Evolutionary conservation across 192 early-diverging fungal genomes (phyloP).

Genomic region (Backusella morwellensis): DNA sequence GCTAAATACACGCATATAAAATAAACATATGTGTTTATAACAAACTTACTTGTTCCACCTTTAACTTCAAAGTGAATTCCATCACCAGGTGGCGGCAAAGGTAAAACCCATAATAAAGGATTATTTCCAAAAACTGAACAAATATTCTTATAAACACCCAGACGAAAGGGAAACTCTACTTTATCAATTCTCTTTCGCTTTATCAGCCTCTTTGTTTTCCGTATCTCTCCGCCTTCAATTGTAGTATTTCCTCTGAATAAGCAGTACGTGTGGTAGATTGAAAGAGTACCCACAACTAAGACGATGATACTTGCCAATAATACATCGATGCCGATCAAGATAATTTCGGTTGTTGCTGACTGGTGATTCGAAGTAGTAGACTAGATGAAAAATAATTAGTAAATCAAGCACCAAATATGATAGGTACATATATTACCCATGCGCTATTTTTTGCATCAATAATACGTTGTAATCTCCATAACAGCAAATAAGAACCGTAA

Average conservation of each 20-base stretch:
- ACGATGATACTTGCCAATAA: conserved; percentile 67
- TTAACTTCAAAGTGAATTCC: conserved; percentile 65
- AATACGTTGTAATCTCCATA: conserved; percentile 49
- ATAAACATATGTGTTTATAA: not conserved
- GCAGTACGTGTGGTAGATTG: conserved; percentile 68
- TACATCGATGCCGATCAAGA: conserved; percentile 48
- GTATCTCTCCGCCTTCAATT: conserved; percentile 73
- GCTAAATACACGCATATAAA: not conserved
- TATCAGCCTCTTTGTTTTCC: conserved; percentile 58
- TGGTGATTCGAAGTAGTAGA: not conserved
- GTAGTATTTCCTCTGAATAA: conserved; percentile 64
- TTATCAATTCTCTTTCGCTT: conserved; percentile 48
- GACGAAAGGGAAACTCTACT: conserved; percentile 75
- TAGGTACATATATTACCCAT: not conserved
- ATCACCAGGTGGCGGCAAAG: conserved; percentile 54
- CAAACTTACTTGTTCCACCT: conserved; percentile 28
- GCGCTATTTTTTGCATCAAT: conserved; percentile 15
- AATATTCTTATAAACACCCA: conserved; percentile 71
- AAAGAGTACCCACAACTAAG: conserved; percentile 62
- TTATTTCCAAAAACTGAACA: conserved; percentile 64
- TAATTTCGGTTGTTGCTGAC: not conserved
- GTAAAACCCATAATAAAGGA: conserved; percentile 70
- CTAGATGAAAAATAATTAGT: not conserved
- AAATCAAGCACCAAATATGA: not conserved
- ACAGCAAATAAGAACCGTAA: conserved; percentile 56